Percentiles rank a stretch among this genome's conserved stretches.
These are phyloP conservation scores for Phaeotremella fagi DNA, from an alignment of 768 basidiomycete species.

Conservation along the genomic window DNA sequence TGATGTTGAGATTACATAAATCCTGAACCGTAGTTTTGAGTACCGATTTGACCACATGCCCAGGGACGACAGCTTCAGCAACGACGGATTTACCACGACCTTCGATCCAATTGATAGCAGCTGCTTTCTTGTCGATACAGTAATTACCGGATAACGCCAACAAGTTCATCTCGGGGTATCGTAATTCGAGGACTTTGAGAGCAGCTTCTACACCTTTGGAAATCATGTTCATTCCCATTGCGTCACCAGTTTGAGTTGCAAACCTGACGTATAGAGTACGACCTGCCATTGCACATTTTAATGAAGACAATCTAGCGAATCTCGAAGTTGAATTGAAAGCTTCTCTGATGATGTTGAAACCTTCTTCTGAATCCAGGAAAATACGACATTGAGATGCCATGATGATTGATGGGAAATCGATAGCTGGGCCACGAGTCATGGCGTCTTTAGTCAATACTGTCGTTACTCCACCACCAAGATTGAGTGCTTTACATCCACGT, in stretches of 20 bases:
- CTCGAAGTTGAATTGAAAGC: conserved; percentile 94
- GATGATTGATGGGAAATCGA: conserved; percentile 80
- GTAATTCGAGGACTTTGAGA: conserved; percentile 61
- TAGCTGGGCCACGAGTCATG: conserved; percentile 98
- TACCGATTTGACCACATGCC: conserved; percentile 77
- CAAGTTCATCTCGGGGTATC: conserved; percentile 87
- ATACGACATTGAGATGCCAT: conserved; percentile 76
- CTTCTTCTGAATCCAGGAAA: conserved; percentile 81
- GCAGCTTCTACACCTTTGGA: conserved; percentile 96
- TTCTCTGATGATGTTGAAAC: conserved; percentile 66
- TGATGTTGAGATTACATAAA: conserved; percentile 82
- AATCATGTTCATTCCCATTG: conserved; percentile 99
- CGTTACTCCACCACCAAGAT: conserved; percentile 88
- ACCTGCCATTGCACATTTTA: conserved; percentile 89
- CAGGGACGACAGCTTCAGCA: conserved; percentile 88
- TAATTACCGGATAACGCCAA: conserved; percentile 94
- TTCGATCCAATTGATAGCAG: conserved; percentile 99
- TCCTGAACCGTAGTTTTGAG: conserved; percentile 91
- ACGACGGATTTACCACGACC: conserved; percentile 97
- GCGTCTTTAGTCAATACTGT: conserved; percentile 87
- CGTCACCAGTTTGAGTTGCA: conserved; percentile 89
- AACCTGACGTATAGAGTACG: conserved; percentile 90
- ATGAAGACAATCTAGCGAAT: conserved; percentile 76
- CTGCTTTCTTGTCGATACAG: conserved; percentile 99
- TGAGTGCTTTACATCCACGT: conserved; percentile 95